Evolutionary conservation across 805 yeast genomes (phyloP), one percentile per base, ranked within the genome.

Genomic region (Myxozyma neotropica): DNA sequence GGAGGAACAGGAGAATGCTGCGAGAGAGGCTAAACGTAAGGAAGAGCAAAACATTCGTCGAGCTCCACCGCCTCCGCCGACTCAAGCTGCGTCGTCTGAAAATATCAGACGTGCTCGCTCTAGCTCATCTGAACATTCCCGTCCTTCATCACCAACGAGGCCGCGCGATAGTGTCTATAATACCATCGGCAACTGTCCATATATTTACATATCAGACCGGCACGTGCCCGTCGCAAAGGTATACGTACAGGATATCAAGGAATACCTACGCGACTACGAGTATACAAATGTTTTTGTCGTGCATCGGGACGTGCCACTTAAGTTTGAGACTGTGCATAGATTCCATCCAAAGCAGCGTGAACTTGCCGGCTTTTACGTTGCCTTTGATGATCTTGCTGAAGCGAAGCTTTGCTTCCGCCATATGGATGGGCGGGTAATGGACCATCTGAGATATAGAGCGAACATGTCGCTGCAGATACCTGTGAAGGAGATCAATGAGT

Each of bases 301-400:
- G 13, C 47, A 29, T 19, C 36, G 44, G 6, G 42, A 44, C 12
- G 36, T 36, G 19, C 55, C 60, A 13, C 21, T 31, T 19, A 38
- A 36, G 8, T 31, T 39, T 19, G 57, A 57, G 47, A 31, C 39
- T 21, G 33, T n/a, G 17, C 47, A 53, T 24, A 24, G 42, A 39
- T 52, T 45, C 43, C 54, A 53, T 44, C 59, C 58, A 2, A 31
- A 26, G 24, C 50, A 55, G 36, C 78, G 83, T 3, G 92, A 87
- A 64, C 65, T 67, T 0, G 72, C 79, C 0, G 96, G 96, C 0
- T 86, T 86, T 66, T 89, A 81, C 67, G 77, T 89, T 39, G 84
- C 88, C 0, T 90, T 90, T 72, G 83, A 84, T 66, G 77, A 80
- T 17, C 72, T 79, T 13, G 73, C 73, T 36, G 88, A 85, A 61